These are phyloP conservation scores for Kazachstania sp. DNA, from an alignment of 1,139 yeast species.

Conservation along the genomic window DNA sequence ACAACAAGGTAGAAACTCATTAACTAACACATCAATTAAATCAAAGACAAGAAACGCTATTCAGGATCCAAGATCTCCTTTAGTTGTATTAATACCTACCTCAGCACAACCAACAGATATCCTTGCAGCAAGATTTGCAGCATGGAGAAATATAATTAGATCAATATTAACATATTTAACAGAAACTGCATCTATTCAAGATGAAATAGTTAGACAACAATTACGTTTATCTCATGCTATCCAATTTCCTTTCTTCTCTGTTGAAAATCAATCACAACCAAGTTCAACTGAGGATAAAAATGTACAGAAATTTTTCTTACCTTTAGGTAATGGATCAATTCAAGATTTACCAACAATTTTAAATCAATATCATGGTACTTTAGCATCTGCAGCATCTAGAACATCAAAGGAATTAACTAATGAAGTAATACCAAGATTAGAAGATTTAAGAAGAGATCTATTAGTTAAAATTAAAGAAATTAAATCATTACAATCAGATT, in stretches of 20 bases:
- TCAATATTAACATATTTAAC: constrained; percentile 65
- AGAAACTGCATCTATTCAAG: constrained; percentile 79
- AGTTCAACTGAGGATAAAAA: constrained; percentile 21
- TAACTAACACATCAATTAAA: constrained; percentile 9
- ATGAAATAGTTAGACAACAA: constrained; percentile 79
- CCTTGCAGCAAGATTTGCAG: constrained; percentile 70
- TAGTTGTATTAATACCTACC: constrained; percentile 41
- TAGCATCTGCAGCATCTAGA: constrained; percentile 57
- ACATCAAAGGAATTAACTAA: constrained; percentile 64
- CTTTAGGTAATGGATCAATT: constrained; percentile 72
- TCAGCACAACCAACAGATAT: constrained; percentile 75
- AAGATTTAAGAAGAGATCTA: constrained; percentile 75
- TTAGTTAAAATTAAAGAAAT: constrained; percentile 82
- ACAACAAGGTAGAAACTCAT: constrained; percentile 6
- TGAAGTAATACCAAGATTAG: constrained; percentile 72
- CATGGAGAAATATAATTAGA: constrained; percentile 77
- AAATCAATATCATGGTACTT: constrained; percentile 63
- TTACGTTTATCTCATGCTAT: constrained; percentile 74
- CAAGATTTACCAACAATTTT: constrained; percentile 74
- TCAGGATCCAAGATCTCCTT: constrained; percentile 38
- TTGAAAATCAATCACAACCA: constrained; percentile 23
- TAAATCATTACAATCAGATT: constrained; percentile 70
- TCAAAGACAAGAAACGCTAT: constrained; percentile 5
- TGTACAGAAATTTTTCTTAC: constrained; percentile 37
- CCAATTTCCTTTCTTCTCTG: constrained; percentile 42